Evolutionary conservation across 208 protist species (phyloP), one percentile per base, ranked within the genome.

Genomic region (Borovskyia barvae): DNA sequence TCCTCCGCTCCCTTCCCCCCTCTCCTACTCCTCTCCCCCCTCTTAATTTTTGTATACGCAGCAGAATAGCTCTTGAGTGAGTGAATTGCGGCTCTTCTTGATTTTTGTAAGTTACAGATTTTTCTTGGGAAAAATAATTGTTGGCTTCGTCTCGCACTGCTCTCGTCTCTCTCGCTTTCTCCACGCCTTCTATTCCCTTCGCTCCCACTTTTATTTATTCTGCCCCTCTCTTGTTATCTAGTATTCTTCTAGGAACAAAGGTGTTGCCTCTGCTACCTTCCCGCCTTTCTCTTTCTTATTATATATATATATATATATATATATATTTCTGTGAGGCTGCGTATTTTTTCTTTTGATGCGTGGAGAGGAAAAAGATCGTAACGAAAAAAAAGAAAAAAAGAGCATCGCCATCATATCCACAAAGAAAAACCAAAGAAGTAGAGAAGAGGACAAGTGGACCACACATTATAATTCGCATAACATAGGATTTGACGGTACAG

Each of bases 381-480:
- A n/a, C n/a, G n/a, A n/a, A n/a, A n/a, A n/a, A n/a, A n/a, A n/a
- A 45, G 51, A 24, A 52, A 39, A 59, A 43, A 62, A 12, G 24
- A 7, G 25, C 40, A 45, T 25, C 40, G 12, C 0, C 40, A 45
- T 8, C 9, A n/a, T 8, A 45, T 25, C 40, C 15, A 41, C 14
- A 57, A 41, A 40, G 12, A 1, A 57, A 57, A 57, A 12, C 11
- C n/a, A 5, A 45, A 0, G 40, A 48, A 48, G 43, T 32, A 48
- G 19, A 48, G 30, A 50, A 39, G 14, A 39, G 35, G 35, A 39
- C 8, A 39, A 39, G 14, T 39, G 14, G 8, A 39, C 35, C 14
- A 39, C n/a, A n/a, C n/a, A n/a, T n/a, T n/a, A n/a, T n/a, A n/a
- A n/a, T n/a, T n/a, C n/a, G n/a, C n/a, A n/a, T n/a, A n/a, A n/a